Base-by-base conservation (phyloP, 495 filamentous ascomycete species). In the Neurospora terricola region DNA sequence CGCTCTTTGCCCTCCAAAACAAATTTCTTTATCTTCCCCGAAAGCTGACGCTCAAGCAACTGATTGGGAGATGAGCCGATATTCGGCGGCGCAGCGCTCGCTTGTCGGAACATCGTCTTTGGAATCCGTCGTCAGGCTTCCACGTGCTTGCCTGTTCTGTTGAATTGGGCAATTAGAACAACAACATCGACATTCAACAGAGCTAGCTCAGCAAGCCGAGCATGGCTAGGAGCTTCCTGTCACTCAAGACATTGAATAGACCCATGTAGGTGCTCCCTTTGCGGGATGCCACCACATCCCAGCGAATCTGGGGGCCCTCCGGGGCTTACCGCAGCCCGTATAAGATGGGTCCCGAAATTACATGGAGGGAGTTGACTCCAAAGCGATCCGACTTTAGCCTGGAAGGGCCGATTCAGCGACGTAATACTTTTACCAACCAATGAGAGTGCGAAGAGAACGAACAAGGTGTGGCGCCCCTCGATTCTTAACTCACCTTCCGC, bases 371-470 rank as follows among this genome's bases (percentile, higher is more conserved):
- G 70, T 45, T 27, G 38, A 37, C 70, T 72, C 27, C 54, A 66
- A 66, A 66, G 42, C n/a, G 16, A 21, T 66, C 66, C 74, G 80
- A 75, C 48, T 81, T 81, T 82, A 82, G 80, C 79, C 80, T 81
- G 79, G 79, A 81, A 82, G 79, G 80, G 78, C 80, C 80, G 79
- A 81, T 81, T 81, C 77, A 75, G 72, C 76, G 71, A 75, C 71
- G 71, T 68, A 70, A 73, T 43, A 72, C 74, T 78, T 81, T 74
- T 80, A 69, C 79, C 78, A 76, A 68, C 80, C 80, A 80, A 80
- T 80, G 39, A 66, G 77, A 80, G 78, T 78, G 75, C 42, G 38
- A 71, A 74, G 73, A 68, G 73, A 71, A 71, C 71, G 75, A 80
- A 82, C 80, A 82, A 81, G 80, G 79, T 82, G 80, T 79, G 80